Evolutionary conservation across 2,329 filamentous ascomycete species (phyloP), one percentile per base, ranked within the genome.

Genomic region (Aspergillus sp.): DNA sequence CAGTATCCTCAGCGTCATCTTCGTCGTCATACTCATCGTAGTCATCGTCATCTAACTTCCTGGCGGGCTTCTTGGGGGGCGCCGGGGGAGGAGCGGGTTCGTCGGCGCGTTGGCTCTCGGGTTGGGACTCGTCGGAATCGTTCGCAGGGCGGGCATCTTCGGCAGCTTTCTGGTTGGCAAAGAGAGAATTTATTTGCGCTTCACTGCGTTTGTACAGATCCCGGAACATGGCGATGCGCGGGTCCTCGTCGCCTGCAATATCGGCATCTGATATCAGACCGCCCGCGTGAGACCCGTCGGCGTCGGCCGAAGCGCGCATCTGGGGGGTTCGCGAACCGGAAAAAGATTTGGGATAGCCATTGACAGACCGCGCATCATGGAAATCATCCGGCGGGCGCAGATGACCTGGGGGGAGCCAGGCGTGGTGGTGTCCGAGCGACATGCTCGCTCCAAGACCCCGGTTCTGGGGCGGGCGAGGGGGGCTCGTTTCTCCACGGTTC

Each of bases 11-110:
- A 8, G 85, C 84, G 27, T 87, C 86, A 32, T 83, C 81, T 25
- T 85, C 80, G 1, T 86, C 83, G 17, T 88, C 86, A 48, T 86
- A 88, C 15, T 89, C 88, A 7, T 89, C 87, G 1, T 91, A 89
- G 8, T 89, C 86, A 15, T 91, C 90, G 44, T 94, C 90, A 60
- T 96, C 92, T 69, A 82, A 90, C 79, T 95, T 96, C 60, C 83
- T 79, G 39, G 87, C 86, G 56, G 86, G 84, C 70, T 89, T 89
- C 81, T 77, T 71, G 13, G 76, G 67, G 38, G 71, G 68, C 30
- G 68, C 65, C 74, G 78, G 82, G 76, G 75, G 68, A 72, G 80
- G 69, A 62, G 65, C 71, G 75, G 70, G 78, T 67, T 81, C 80
- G 67, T 86, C 80, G 58, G 83, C 80, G 69, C 85, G 81, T 75